These are phyloP conservation scores for Cochlearia excelsa DNA, from an alignment of 345 rosid species.

Conservation along the genomic window DNA sequence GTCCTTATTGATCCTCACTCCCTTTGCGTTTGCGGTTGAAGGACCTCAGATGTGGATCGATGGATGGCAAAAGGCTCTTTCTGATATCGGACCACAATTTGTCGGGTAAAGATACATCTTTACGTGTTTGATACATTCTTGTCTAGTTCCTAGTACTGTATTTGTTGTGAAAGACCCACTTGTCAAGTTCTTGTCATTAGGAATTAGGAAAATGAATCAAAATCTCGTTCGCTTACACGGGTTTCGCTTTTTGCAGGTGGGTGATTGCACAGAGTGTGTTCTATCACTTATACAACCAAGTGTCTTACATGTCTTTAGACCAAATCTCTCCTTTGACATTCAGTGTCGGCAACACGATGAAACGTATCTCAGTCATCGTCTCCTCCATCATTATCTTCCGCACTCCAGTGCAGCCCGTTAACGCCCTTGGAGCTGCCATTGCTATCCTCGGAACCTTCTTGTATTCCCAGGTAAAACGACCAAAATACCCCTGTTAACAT, in stretches of 20 bases:
- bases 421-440: conserved; percentile 94
- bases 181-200: conserved; percentile 25
- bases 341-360: conserved; percentile 94
- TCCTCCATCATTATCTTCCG: conserved; percentile 96
- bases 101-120: conserved; percentile 49
- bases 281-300: conserved; percentile 96
- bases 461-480: conserved; percentile 81
- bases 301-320: conserved; percentile 92
- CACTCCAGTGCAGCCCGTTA: conserved; percentile 91
- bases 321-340: conserved; percentile 91
- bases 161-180: conserved; percentile 17
- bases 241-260: conserved; percentile 59
- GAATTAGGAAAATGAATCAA: neutral
- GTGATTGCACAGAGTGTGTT: conserved; percentile 92
- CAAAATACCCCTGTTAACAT: conserved; percentile 17
- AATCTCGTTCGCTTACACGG: conserved; percentile 3
- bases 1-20: conserved; percentile 85
- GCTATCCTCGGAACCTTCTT: conserved; percentile 95
- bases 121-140: conserved; percentile 15
- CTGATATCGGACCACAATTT: conserved; percentile 81
- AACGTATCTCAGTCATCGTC: conserved; percentile 92
- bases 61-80: conserved; percentile 70
- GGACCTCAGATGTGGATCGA: conserved; percentile 97
- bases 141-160: conserved; percentile 18
- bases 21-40: conserved; percentile 94